These are phyloP conservation scores for Aristolochia contorta DNA, from an alignment of 164 flowering plant species.

Conservation along the genomic window DNA sequence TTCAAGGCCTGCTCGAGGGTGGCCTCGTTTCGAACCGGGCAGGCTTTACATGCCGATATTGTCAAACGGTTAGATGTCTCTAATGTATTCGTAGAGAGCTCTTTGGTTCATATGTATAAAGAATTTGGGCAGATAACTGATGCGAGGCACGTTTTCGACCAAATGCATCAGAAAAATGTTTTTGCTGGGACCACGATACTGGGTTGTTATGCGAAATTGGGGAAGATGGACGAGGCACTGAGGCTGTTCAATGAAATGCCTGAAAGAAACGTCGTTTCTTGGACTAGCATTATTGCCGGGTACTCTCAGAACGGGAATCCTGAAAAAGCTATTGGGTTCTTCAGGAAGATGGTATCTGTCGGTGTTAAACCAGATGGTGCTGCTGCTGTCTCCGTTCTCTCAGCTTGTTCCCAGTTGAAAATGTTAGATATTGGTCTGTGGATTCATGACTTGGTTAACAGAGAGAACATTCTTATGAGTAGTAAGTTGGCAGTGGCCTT, in stretches of 20 bases:
- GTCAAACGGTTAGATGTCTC: not conserved
- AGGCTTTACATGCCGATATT: conserved; percentile 8
- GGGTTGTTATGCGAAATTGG: conserved; percentile 11
- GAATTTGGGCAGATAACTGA: conserved; percentile 6
- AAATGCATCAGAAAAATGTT: conserved; percentile 12
- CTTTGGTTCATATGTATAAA: conserved; percentile 15
- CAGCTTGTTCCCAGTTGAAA: conserved; percentile 12
- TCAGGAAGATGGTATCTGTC: conserved; percentile 11
- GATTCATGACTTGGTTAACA: conserved; percentile 14
- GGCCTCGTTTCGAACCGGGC: not conserved
- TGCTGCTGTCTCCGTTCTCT: conserved; percentile 12
- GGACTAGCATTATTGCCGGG: conserved; percentile 22
- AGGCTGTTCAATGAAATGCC: conserved; percentile 16
- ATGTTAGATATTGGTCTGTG: conserved; percentile 12
- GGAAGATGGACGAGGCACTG: conserved; percentile 10
- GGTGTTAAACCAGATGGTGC: conserved; percentile 16
- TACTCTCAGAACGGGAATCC: conserved; percentile 8
- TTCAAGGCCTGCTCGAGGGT: conserved; percentile 11
- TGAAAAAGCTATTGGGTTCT: conserved; percentile 13
- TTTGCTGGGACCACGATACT: conserved; percentile 13
- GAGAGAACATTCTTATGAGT: conserved; percentile 3
- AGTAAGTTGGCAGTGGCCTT: conserved; percentile 13
- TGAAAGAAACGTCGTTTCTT: conserved; percentile 19
- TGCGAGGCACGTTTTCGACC: conserved; percentile 10
- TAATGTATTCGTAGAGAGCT: conserved; percentile 4